Conservation (phyloP, 23 red algal genomes). For the Gracilaria caudata region DNA sequence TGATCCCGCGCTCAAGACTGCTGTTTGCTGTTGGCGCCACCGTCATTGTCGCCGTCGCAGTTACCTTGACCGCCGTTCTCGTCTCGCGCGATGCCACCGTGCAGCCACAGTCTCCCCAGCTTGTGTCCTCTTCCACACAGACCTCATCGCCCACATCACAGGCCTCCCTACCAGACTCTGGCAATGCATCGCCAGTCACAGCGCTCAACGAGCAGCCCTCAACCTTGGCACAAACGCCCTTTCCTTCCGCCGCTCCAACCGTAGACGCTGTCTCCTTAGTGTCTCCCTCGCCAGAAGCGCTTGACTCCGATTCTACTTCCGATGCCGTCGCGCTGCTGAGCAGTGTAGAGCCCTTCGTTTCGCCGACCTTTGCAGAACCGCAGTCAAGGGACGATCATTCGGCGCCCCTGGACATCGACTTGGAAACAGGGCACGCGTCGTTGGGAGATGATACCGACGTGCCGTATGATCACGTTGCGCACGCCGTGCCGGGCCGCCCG, state of each 20-base stretch:
- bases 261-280: background rate
- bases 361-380: background rate
- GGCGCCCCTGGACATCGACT: background rate
- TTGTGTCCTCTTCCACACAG: conserved; percentile 1
- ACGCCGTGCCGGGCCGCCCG: conserved; percentile 56
- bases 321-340: background rate
- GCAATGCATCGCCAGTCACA: background rate
- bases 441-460: conserved; percentile 29
- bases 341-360: background rate
- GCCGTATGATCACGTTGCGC: conserved; percentile 67
- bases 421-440: background rate
- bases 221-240: background rate
- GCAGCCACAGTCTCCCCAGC: background rate
- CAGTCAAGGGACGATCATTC: background rate
- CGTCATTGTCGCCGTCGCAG: background rate
- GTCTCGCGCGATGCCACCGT: conserved; percentile 18
- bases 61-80: conserved; percentile 12
- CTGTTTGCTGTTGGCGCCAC: background rate
- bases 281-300: background rate
- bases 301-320: no score
- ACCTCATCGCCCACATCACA: background rate
- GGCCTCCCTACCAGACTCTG: background rate
- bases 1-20: background rate
- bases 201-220: background rate
- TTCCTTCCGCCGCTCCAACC: background rate